Evolutionary conservation across 495 filamentous ascomycete genomes (phyloP), one percentile per base, ranked within the genome.

Genomic region (Staphylotrichum tortipilum): DNA sequence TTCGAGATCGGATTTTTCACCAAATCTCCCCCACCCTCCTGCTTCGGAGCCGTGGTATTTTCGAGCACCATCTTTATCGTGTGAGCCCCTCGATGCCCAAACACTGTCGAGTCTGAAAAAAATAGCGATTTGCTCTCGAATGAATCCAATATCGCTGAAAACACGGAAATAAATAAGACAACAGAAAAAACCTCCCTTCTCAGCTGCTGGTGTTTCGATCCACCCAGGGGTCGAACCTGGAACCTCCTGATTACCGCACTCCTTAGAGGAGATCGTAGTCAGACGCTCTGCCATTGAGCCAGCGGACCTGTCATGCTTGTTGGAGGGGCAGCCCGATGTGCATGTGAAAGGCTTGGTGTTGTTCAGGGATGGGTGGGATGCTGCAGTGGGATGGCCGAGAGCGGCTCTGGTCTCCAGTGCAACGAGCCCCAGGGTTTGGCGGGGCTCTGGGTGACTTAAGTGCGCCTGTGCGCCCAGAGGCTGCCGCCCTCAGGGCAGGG

Each of bases 211-310:
- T 34, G 10, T 18, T 42, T 52, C 49, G 54, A 52, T 46, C 54
- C 34, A 49, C 28, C 49, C 39, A 49, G 49, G 54, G 40, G 23
- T 56, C 54, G 54, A 56, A 56, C 54, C 39, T 53, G 49, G 54
- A 52, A 49, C 45, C 49, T 56, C 45, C 40, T 49, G 49, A 49
- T 52, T 44, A 50, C 38, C 18, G 17, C 3, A 24, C 12, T 9
- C 18, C 3, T 3, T 18, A 1, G 29, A n/a, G n/a, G n/a, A 23
- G 14, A 17, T 44, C 44, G 54, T 52, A 52, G 49, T 49, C 49
- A 52, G 49, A 56, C 49, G 54, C 54, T 51, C 54, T 52, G 37
- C 54, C 49, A 52, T 56, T 56, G 46, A 51, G 49, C 49, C 44
- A 56, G 49, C 49, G 30, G 54, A 46, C 54, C 49, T 41, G 15